Conservation (phyloP, 208 protist species). For the Phytomonas serpens region DNA sequence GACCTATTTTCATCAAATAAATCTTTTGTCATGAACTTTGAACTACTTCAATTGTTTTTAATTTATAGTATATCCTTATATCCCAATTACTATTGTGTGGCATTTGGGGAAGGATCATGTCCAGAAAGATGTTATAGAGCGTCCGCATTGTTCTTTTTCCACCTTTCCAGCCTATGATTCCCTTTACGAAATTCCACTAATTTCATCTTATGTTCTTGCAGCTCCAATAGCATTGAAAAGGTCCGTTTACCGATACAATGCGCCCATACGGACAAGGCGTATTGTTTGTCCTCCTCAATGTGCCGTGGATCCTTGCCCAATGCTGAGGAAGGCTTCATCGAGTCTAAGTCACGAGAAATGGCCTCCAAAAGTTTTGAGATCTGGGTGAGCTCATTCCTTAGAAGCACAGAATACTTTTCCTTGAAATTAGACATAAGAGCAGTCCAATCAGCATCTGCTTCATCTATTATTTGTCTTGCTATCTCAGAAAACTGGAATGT, state of each 20-base stretch:
- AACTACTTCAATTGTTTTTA: not conserved
- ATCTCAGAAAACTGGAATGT: conserved; percentile 24
- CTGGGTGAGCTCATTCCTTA: conserved; percentile 20
- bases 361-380: conserved; percentile 25
- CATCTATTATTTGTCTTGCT: conserved; percentile 31
- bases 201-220: conserved; percentile 46
- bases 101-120: conserved; percentile 5
- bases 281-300: conserved; percentile 32
- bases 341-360: conserved; percentile 43
- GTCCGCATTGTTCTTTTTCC: conserved; percentile 28
- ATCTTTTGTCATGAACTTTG: not conserved
- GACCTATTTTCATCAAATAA: not conserved
- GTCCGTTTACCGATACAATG: conserved; percentile 67
- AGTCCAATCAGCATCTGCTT: conserved; percentile 40
- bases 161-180: conserved; percentile 36
- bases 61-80: conserved; percentile 10
- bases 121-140: conserved; percentile 19
- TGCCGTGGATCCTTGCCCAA: conserved; percentile 29
- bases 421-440: conserved; percentile 26
- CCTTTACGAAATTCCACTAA: conserved; percentile 23
- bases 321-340: conserved; percentile 17
- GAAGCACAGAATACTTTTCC: conserved; percentile 26
- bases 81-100: conserved; percentile 11
- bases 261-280: conserved; percentile 53
- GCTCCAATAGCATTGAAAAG: conserved; percentile 64